Evolutionary conservation across 208 protist genomes (phyloP), one percentile per base, ranked within the genome.

Genomic region (Acanthamoeba triangularis): DNA sequence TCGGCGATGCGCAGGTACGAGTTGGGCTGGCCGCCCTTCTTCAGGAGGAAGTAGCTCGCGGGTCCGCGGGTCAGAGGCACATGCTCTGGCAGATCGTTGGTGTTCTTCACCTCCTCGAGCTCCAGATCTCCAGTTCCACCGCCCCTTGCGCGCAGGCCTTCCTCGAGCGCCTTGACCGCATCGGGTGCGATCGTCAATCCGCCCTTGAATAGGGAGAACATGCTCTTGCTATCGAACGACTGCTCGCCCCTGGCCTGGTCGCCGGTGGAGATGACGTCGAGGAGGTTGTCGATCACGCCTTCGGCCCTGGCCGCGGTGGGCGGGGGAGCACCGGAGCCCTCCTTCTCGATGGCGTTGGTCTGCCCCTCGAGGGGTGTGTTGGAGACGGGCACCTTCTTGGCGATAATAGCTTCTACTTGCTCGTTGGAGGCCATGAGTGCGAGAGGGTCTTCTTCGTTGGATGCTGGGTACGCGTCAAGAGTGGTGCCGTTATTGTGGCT

Each of bases 1-100:
- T 80, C 72, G 37, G 72, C 72, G 33, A 80, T 47, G 37, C 72
- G 72, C 72, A 80, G 18, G 72, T 80, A 80, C 30, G 30, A 80
- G 72, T n/a, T 41, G 44, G 23, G 30, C 49, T 88, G 61, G 44
- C 52, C 49, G 5, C 35, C 52, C 41, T 54, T 41, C 80, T 88
- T 88, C n/a, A 88, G 80, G 28, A 88, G 23, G 47, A 88, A 88
- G 80, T 88, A 88, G 41, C 49, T 88, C 14, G 80, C 37, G 20
- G 80, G 80, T 41, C 80, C 80, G 28, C 80, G 80, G 52, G 35
- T 88, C 25, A 88, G 33, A 0, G 80, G 80, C 49, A 88, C 52
- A 35, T 88, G 52, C 25, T 54, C 28, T 28, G 80, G 80, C 30
- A 88, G 80, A 20, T 88, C 80, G 13, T 80, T 44, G 33, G 72